These are phyloP conservation scores for Metschnikowia bowlesiae DNA, from an alignment of 805 yeast genomes.

Conservation along the genomic window DNA sequence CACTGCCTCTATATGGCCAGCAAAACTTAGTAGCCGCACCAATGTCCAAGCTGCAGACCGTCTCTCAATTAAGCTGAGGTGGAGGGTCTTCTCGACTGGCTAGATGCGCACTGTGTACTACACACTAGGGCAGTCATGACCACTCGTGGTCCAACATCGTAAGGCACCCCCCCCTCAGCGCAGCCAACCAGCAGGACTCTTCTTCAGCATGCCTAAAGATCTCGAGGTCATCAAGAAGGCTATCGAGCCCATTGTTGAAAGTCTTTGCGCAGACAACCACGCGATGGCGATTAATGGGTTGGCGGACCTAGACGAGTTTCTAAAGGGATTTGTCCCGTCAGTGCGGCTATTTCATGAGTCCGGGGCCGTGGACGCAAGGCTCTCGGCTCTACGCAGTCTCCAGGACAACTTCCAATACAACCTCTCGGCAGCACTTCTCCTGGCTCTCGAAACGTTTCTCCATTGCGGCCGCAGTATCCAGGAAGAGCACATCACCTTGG, in stretches of 20 bases:
- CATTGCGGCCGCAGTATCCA: constrained; percentile 1
- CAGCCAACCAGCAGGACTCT: too few species aligned
- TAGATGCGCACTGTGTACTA: background rate
- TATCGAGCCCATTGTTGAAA: constrained; percentile 3
- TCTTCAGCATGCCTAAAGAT: constrained; percentile 1
- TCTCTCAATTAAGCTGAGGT: too few species aligned
- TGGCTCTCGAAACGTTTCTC: constrained; percentile 15
- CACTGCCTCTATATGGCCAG: too few species aligned
- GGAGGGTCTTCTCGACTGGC: background rate
- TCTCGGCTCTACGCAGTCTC: constrained; percentile 31
- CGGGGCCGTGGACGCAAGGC: constrained; percentile 7
- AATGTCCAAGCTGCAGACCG: too few species aligned
- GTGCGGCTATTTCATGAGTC: constrained; percentile 7
- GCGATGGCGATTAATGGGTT: constrained; percentile 7
- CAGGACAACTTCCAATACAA: constrained; percentile 57
- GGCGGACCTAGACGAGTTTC: constrained; percentile 7
- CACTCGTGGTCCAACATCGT: background rate
- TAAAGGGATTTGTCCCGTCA: constrained; percentile 11
- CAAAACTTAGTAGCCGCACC: too few species aligned
- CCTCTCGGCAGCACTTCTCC: constrained; percentile 34
- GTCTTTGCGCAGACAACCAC: constrained; percentile 5
- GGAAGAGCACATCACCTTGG: constrained; percentile 12
- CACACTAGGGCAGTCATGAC: background rate
- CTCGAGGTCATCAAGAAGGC: constrained; percentile 4
- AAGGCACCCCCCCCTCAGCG: background rate